Evolutionary conservation across 345 rosid species (phyloP).

Genomic region (Ceriops zippeliana): DNA sequence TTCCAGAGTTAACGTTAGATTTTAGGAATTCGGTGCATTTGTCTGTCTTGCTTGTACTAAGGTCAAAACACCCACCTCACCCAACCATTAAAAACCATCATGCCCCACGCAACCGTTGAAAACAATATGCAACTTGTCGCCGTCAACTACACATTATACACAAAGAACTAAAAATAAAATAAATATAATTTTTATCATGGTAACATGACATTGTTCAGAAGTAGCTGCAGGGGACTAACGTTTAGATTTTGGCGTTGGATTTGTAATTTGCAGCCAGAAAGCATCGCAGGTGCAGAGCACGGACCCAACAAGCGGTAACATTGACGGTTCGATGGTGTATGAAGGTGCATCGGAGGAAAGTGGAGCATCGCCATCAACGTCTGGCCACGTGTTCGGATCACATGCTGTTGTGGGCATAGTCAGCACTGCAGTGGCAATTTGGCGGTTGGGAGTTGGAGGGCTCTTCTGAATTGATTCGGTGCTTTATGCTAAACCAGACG

Average conservation of each 20-base stretch:
- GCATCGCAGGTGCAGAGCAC: conserved; percentile 46
- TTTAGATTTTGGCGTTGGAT: not conserved
- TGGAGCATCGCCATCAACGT: conserved; percentile 40
- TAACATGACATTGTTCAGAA: too few species aligned
- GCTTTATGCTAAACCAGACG: too few species aligned
- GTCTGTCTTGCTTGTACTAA: too few species aligned
- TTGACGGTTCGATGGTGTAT: conserved; percentile 57
- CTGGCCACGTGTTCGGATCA: conserved; percentile 18
- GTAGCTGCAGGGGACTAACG: conserved; percentile 18
- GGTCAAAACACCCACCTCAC: too few species aligned
- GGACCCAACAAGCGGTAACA: conserved; percentile 13
- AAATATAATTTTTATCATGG: too few species aligned
- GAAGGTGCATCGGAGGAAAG: conserved; percentile 55
- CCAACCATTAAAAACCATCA: too few species aligned
- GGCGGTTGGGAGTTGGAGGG: conserved; percentile 40
- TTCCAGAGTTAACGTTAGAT: too few species aligned
- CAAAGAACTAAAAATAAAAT: too few species aligned
- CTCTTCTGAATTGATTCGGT: conserved; percentile 29
- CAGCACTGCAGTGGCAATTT: conserved; percentile 33
- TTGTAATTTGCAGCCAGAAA: conserved; percentile 54
- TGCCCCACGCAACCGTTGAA: too few species aligned
- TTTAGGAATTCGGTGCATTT: too few species aligned
- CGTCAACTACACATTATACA: too few species aligned
- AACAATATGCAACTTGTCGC: too few species aligned
- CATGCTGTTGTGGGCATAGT: conserved; percentile 16